Evolutionary conservation across 768 basidiomycete genomes (phyloP), one percentile per base, ranked within the genome.

Genomic region (Termitomyces sp.): DNA sequence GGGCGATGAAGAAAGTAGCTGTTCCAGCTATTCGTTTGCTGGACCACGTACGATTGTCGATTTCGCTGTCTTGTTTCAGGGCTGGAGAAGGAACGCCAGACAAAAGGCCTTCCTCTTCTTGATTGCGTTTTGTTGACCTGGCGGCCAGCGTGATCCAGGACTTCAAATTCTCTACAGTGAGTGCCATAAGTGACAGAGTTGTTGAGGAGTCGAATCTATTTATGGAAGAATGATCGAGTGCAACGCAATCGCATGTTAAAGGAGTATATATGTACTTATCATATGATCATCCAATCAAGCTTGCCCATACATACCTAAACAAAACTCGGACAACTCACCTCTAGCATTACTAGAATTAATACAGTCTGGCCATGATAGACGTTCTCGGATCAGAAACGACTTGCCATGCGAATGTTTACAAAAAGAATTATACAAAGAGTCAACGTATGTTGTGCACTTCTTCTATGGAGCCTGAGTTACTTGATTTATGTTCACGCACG

Each of bases 61-160:
- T 18, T 18, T 70, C 69, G 11, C 62, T 44, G 50, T 70, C 68
- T 31, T 68, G 57, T 49, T 65, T 66, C 61, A 69, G 64, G 47
- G 66, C 62, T 13, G 65, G 63, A 44, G 52, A 51, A 27, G 55
- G 58, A 7, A 62, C 58, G 8, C 65, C 69, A 55, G 70, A 69
- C 36, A 79, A 71, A 7, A 80, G 73, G 9, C 75, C 76, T 61
- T 73, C 71, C 37, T 75, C 69, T 61, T 79, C 78, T 59, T 80
- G 77, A 39, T 55, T 34, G 13, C 57, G 54, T 37, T 55, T 52
- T n/a, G 49, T 64, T 3, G 63, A 36, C 53, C 57, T 61, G 46
- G 54, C 56, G n/a, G 58, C 27, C 15, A 37, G 31, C 6, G 52
- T 22, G 42, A 54, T 27, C 50, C 60, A 61, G 22, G 58, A 16